These are phyloP conservation scores for Ophiocordyceps camponoti-floridani DNA, from an alignment of 2,329 filamentous ascomycete genomes.

Conservation along the genomic window DNA sequence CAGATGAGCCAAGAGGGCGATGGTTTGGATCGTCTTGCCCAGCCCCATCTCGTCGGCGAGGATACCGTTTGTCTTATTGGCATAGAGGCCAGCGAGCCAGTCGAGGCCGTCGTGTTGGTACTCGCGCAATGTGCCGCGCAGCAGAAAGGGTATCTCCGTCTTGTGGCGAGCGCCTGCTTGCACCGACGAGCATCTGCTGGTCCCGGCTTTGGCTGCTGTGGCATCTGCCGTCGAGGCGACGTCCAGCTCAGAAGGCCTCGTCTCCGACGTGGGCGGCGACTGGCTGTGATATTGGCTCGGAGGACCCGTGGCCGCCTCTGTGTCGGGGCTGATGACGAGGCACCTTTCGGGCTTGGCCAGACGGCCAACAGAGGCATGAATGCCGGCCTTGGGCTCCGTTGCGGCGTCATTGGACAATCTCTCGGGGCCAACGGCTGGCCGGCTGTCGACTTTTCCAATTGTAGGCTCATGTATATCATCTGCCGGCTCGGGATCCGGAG, in stretches of 20 bases:
- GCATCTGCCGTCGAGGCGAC: slow-evolving; percentile 20
- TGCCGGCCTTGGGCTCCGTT: neutral
- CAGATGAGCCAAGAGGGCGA: slow-evolving; percentile 79
- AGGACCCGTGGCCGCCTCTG: slow-evolving; percentile 22
- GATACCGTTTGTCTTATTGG: slow-evolving; percentile 86
- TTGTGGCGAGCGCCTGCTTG: slow-evolving; percentile 24
- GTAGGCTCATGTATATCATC: neutral
- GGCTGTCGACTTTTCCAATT: neutral
- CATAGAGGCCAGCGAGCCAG: slow-evolving; percentile 87
- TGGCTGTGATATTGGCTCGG: slow-evolving; percentile 26
- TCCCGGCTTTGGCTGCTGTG: slow-evolving; percentile 10
- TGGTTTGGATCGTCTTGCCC: slow-evolving; percentile 96
- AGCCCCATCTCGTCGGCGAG: slow-evolving; percentile 97
- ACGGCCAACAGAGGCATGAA: neutral
- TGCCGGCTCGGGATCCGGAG: neutral
- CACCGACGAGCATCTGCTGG: slow-evolving; percentile 17
- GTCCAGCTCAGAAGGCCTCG: slow-evolving; percentile 31
- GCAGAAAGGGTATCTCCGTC: slow-evolving; percentile 61
- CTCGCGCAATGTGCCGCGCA: slow-evolving; percentile 78
- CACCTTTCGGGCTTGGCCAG: neutral
- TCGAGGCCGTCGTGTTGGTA: slow-evolving; percentile 96
- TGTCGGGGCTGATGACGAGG: slow-evolving; percentile 18
- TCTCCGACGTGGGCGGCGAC: slow-evolving; percentile 30
- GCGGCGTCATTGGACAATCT: neutral
- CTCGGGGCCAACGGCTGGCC: neutral